These are phyloP conservation scores for Lepidium didymum DNA, from an alignment of 345 rosid species.

Conservation along the genomic window DNA sequence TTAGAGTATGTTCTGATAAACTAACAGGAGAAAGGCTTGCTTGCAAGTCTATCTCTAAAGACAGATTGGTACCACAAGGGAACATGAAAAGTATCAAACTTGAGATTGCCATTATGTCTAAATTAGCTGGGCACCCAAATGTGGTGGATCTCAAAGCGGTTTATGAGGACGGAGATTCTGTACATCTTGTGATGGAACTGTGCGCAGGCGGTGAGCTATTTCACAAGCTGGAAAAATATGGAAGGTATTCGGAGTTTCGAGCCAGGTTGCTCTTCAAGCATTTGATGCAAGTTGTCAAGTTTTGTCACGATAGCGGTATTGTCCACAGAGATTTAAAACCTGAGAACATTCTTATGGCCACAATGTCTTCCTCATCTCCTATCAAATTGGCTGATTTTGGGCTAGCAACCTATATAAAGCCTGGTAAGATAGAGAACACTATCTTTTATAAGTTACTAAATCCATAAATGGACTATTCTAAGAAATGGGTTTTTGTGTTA, in stretches of 20 bases:
- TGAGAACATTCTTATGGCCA: constrained; percentile 60
- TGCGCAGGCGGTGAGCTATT: constrained; percentile 75
- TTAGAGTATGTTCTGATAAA: constrained; percentile 60
- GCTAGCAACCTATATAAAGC: constrained; percentile 55
- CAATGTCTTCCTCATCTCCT: constrained; percentile 47
- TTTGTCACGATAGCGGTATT: constrained; percentile 63
- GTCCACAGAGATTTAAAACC: constrained; percentile 73
- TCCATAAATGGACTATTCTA: neutral
- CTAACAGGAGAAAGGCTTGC: constrained; percentile 52
- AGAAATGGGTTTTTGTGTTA: constrained; percentile 7
- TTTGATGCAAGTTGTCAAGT: constrained; percentile 61
- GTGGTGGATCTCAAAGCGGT: constrained; percentile 65
- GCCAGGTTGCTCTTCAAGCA: constrained; percentile 53
- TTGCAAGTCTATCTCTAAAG: constrained; percentile 60
- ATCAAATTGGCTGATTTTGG: constrained; percentile 77
- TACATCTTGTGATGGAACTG: constrained; percentile 66
- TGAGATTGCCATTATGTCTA: constrained; percentile 64
- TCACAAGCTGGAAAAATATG: constrained; percentile 51
- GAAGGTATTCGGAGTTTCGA: constrained; percentile 50
- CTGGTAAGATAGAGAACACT: constrained; percentile 34
- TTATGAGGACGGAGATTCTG: constrained; percentile 55
- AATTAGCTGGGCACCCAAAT: constrained; percentile 49
- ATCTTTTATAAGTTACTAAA: neutral
- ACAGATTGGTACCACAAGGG: constrained; percentile 40
- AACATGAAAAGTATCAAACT: constrained; percentile 46